These are phyloP conservation scores for Globisporangium viniferum DNA, from an alignment of 352 stramenopile species.

Conservation along the genomic window DNA sequence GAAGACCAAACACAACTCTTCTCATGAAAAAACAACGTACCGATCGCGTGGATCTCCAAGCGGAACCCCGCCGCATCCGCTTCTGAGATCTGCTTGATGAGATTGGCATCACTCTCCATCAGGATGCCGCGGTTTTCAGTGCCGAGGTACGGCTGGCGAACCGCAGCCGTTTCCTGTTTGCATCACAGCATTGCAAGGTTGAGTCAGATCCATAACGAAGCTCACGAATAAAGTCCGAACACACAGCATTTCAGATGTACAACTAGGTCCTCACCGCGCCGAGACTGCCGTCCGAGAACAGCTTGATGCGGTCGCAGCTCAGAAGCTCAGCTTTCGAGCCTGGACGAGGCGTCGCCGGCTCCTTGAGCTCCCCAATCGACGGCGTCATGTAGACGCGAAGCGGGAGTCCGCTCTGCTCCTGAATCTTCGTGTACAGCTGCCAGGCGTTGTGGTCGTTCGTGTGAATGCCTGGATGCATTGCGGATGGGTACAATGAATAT, in stretches of 20 bases:
- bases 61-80: conserved; percentile 58
- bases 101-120: conserved; percentile 67
- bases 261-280: conserved; percentile 52
- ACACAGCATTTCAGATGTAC: background rate
- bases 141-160: conserved; percentile 62
- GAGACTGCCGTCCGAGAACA: conserved; percentile 87
- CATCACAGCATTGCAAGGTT: background rate
- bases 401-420: conserved; percentile 46
- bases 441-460: conserved; percentile 85
- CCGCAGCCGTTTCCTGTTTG: conserved; percentile 78
- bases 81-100: conserved; percentile 63
- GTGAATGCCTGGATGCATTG: conserved; percentile 54
- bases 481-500: background rate
- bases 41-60: conserved; percentile 89
- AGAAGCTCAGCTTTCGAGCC: conserved; percentile 49
- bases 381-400: conserved; percentile 81
- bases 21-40: conserved; percentile 24
- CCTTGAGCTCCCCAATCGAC: conserved; percentile 57
- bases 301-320: conserved; percentile 83
- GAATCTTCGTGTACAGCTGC: conserved; percentile 76
- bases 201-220: background rate
- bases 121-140: conserved; percentile 76
- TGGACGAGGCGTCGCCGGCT: conserved; percentile 36
- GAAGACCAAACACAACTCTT: background rate
- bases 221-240: background rate